Evolutionary conservation across 495 filamentous ascomycete species (phyloP).

Genomic region (Penicilliopsis zonata): DNA sequence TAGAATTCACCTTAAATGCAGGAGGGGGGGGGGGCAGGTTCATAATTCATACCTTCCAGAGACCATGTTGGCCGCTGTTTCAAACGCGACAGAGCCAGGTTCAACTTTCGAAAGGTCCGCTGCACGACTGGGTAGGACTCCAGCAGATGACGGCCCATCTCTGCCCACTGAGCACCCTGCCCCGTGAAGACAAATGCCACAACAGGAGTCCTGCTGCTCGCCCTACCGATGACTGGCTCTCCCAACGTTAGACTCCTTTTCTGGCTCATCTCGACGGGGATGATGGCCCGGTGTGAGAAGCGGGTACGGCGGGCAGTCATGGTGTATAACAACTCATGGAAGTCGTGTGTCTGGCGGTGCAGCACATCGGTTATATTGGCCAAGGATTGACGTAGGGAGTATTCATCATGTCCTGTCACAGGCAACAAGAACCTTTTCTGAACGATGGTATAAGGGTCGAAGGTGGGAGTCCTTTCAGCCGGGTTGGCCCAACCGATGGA

Average conservation of each 20-base stretch:
- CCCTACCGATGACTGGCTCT: constrained; percentile 6
- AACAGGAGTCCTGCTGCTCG: background rate
- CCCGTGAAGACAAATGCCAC: constrained; percentile 31
- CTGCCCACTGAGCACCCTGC: constrained; percentile 32
- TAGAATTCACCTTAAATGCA: no score
- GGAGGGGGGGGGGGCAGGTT: no score
- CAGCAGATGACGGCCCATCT: constrained; percentile 22
- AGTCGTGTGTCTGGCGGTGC: constrained; percentile 5
- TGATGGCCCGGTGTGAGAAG: constrained; percentile 5
- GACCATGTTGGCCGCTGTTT: background rate
- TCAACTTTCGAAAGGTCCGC: background rate
- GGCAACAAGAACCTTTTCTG: background rate
- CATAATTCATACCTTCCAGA: constrained; percentile 6
- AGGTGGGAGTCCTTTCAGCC: background rate
- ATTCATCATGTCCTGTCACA: background rate
- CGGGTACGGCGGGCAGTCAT: constrained; percentile 5
- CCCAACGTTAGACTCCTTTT: constrained; percentile 10
- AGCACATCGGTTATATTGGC: no score
- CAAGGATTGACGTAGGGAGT: no score
- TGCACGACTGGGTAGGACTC: constrained; percentile 4
- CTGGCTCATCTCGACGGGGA: background rate
- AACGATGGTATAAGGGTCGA: background rate
- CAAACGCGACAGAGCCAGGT: background rate
- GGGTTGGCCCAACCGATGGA: background rate
- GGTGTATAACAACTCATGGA: constrained; percentile 10